Evolutionary conservation across 108 stramenopile species (phyloP).

Genomic region (Nitzschia sp.): DNA sequence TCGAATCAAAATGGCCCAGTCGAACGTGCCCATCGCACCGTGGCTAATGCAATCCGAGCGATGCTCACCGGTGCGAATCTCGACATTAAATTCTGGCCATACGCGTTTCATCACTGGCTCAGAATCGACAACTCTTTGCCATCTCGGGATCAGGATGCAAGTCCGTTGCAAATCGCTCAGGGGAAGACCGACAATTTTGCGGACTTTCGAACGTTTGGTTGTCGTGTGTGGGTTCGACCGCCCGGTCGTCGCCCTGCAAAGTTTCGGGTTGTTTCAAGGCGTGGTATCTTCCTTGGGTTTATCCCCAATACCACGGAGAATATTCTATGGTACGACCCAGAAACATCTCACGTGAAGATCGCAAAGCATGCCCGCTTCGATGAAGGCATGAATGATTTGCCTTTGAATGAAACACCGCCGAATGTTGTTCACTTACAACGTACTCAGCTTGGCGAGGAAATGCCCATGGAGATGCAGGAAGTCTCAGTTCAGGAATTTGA

Average conservation of each 20-base stretch:
- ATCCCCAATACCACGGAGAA: constrained; percentile 25
- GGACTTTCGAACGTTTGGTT: constrained; percentile 37
- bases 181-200: constrained; percentile 13
- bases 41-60: constrained; percentile 27
- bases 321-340: constrained; percentile 21
- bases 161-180: constrained; percentile 2
- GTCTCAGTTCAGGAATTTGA: neutral
- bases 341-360: too few species aligned
- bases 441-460: neutral
- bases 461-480: neutral
- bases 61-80: too few species aligned
- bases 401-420: constrained; percentile 8
- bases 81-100: too few species aligned
- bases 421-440: constrained; percentile 3
- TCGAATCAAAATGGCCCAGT: too few species aligned
- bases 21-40: constrained; percentile 15
- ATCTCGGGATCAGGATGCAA: neutral
- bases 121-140: constrained; percentile 19
- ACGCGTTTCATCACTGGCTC: neutral
- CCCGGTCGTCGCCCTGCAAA: constrained; percentile 19
- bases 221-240: constrained; percentile 1
- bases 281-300: constrained; percentile 35
- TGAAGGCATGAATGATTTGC: constrained; percentile 49
- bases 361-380: constrained; percentile 40
- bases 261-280: neutral